Percentiles rank a stretch among this genome's conserved stretches.
Conservation (phyloP, 2,329 filamentous ascomycete genomes). For the Clarireedia monteithiana region DNA sequence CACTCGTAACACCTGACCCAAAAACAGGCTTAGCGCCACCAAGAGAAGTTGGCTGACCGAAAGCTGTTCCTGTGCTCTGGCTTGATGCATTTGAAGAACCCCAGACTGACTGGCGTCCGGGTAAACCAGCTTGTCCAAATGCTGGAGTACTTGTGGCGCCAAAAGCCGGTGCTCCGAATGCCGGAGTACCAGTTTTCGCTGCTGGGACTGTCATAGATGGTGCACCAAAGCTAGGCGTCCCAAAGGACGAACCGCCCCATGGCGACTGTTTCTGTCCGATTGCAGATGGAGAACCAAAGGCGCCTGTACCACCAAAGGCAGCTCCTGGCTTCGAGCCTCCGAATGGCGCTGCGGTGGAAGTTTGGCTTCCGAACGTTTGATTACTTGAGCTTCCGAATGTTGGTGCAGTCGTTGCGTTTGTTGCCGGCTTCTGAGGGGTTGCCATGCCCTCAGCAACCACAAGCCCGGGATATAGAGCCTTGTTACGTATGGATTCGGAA, state of each 20-base stretch:
- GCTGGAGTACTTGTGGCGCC: conserved; percentile 33
- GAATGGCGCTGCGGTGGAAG: conserved; percentile 27
- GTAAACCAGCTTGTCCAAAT: conserved; percentile 30
- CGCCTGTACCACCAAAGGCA: conserved; percentile 26
- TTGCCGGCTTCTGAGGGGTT: conserved; percentile 20
- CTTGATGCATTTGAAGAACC: conserved; percentile 30
- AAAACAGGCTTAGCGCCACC: conserved; percentile 32
- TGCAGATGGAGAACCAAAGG: conserved; percentile 29
- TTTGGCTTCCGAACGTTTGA: conserved; percentile 6
- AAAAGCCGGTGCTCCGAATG: conserved; percentile 42
- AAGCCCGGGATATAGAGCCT: conserved; percentile 66
- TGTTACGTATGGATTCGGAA: conserved; percentile 71
- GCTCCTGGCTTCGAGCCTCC: conserved; percentile 21
- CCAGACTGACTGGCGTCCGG: conserved; percentile 50
- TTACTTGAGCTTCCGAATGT: conserved; percentile 24
- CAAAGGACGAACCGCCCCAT: conserved; percentile 38
- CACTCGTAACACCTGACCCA: conserved; percentile 22
- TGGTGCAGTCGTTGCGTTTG: conserved; percentile 8
- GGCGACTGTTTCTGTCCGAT: conserved; percentile 8
- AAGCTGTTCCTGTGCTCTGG: conserved; percentile 32
- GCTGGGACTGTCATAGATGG: conserved; percentile 23
- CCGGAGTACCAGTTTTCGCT: conserved; percentile 25
- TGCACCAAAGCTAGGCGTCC: conserved; percentile 33
- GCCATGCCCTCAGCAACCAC: conserved; percentile 32
- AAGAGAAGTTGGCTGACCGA: conserved; percentile 47